Base-by-base conservation (phyloP, 208 protist genomes). In the Leishmania mexicana region DNA sequence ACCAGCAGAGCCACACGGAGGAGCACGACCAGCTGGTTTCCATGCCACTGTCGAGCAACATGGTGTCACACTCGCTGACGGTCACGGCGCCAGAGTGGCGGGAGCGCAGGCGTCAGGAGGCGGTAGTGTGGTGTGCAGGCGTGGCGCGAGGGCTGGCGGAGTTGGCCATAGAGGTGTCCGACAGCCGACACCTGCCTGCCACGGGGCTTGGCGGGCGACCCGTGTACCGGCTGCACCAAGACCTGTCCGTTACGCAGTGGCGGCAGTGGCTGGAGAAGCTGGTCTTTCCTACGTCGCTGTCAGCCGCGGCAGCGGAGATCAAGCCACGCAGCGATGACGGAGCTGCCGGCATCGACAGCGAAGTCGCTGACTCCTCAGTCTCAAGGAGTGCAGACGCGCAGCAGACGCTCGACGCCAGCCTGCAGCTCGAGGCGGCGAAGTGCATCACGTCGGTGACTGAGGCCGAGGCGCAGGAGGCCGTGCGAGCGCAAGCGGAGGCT, bases 161-260 rank as follows among this genome's bases (percentile, higher is more conserved):
- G 65, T 74, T 97, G 21, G 86, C 92, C 28, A 81, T 97, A 40
- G 78, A 80, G 47, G 91, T 97, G n/a, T 93, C 92, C 7, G 92
- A 97, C 54, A 91, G 91, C 71, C 91, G 92, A 51, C 92, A 92
- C 83, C 85, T 91, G 24, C 79, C 81, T 65, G 72, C 80, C 24
- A 75, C 58, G 10, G 86, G 88, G 51, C 31, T 90, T 3, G 83
- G 45, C 15, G 90, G 87, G 1, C 73, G 80, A 35, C 88, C 91
- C 3, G 90, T 97, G 68, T 85, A 85, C 5, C 87, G 90, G 31
- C 65, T 91, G 24, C 83, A 86, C 11, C 89, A 93, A 67, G 89
- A 96, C 82, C 85, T 97, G 45, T 54, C 81, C 57, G 90, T 95
- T 13, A 93, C 92, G 77, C 81, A 91, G 85, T 96, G 94, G 93